A percentile compares a stretch with the other conserved stretches of the same genome.
Conservation (phyloP, 2,329 filamentous ascomycete genomes). For the Furcasterigmium sp. region DNA sequence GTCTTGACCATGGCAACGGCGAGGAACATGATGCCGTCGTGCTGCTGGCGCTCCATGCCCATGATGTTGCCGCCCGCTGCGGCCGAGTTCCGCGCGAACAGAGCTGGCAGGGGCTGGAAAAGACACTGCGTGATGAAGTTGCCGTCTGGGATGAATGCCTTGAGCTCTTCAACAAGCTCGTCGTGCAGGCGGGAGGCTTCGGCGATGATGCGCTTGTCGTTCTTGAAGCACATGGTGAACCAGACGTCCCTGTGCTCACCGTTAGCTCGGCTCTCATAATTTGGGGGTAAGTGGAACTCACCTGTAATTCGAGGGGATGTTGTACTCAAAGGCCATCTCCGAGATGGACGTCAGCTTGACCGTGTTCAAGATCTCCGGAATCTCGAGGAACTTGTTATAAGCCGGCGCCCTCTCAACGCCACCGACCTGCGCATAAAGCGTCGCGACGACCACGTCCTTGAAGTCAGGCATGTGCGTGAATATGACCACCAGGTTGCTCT, state of each 20-base stretch:
- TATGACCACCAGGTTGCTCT: slow-evolving; percentile 22
- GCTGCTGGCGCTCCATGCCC: slow-evolving; percentile 14
- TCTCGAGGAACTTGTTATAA: slow-evolving; percentile 14
- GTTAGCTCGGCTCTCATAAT: neutral
- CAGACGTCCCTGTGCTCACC: slow-evolving; percentile 26
- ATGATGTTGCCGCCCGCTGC: slow-evolving; percentile 23
- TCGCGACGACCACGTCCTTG: neutral
- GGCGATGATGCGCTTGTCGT: slow-evolving; percentile 26
- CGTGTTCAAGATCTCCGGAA: slow-evolving; percentile 16
- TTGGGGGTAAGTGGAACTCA: neutral
- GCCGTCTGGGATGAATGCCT: slow-evolving; percentile 15
- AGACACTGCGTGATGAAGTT: slow-evolving; percentile 22
- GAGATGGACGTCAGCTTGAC: slow-evolving; percentile 14
- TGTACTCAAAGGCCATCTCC: slow-evolving; percentile 18
- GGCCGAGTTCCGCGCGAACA: slow-evolving; percentile 22
- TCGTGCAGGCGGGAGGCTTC: slow-evolving; percentile 24
- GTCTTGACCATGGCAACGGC: slow-evolving; percentile 10
- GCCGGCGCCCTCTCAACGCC: slow-evolving; percentile 18
- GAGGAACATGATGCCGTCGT: slow-evolving; percentile 2
- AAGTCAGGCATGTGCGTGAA: slow-evolving; percentile 12
- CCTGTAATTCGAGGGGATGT: neutral
- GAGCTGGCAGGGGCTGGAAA: slow-evolving; percentile 25
- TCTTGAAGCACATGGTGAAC: slow-evolving; percentile 29
- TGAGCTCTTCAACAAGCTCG: slow-evolving; percentile 18
- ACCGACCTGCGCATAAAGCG: neutral